Base-by-base conservation (phyloP, 495 filamentous ascomycete species). In the Penicillium canescens region DNA sequence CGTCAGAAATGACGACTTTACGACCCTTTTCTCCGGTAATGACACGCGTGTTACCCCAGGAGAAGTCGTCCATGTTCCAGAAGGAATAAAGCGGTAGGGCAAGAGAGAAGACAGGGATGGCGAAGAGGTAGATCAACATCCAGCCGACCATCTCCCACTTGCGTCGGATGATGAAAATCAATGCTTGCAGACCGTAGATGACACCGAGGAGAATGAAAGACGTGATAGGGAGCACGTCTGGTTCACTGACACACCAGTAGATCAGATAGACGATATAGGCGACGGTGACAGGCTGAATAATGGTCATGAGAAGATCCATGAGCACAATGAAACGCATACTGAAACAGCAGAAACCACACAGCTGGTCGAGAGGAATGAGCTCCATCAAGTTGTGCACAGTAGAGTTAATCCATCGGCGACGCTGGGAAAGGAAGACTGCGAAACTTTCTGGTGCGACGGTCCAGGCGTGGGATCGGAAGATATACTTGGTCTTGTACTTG, bases 11-110 rank as follows among this genome's bases (percentile, higher is more conserved):
- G 66, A 99, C 85, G 56, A 98, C 74, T 76, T 97, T 92, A 63
- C 87, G 83, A 46, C 94, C 94, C 64, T 87, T 88, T 71, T 98
- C 94, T 67, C 94, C 94, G n/a, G 90, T 96, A 56, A 99, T 92
- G 38, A 99, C 80, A 81, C 95, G 92, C 0, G 94, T 98, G 69
- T 90, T 98, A 81, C 94, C 94, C 94, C 94, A 98, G 6, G 86
- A 87, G 83, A 99, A 99, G 78, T 99, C 94, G 69, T 99, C 94
- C 94, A 97, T 97, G 72, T 98, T 81, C 94, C 94, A 99, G 84
- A 99, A 99, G 40, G 92, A 81, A 72, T 98, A 99, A 6, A 99
- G 80, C 1, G 94, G 94, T 7, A 99, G 79, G 46, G 83, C 92
- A 56, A 96, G 88, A 26, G 90, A 84, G 81, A 96, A 98, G 57